Evolutionary conservation across 2,329 filamentous ascomycete genomes (phyloP).

Genomic region (Trichoderma sp.): DNA sequence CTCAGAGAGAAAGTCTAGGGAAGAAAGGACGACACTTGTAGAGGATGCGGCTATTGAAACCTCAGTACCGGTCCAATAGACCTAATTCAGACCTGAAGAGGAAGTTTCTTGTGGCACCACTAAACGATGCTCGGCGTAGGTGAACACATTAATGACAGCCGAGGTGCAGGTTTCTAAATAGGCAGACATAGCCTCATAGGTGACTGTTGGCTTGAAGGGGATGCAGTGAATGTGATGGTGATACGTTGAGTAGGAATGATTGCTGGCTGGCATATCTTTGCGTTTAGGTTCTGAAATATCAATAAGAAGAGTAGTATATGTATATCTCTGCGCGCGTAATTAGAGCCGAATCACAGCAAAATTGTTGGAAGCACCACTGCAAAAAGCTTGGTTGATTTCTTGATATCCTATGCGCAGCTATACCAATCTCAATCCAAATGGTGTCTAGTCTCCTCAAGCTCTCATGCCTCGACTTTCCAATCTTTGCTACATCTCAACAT

Average conservation of each 20-base stretch:
- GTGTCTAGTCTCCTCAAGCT: background rate
- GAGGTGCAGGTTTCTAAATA: background rate
- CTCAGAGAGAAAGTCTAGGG: background rate
- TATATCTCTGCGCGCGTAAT: background rate
- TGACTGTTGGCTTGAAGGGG: background rate
- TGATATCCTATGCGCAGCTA: background rate
- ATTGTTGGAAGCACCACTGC: background rate
- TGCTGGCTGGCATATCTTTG: background rate
- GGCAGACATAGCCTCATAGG: background rate
- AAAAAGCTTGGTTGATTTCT: background rate
- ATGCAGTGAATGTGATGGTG: background rate
- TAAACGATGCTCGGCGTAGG: accelerated
- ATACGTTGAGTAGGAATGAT: background rate
- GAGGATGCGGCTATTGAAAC: background rate
- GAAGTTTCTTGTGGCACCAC: background rate
- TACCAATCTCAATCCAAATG: background rate
- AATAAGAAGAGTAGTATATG: background rate
- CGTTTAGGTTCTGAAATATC: background rate
- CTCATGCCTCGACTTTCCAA: background rate
- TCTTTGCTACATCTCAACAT: background rate
- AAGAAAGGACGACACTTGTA: background rate
- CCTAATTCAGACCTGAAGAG: background rate
- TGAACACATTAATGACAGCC: background rate
- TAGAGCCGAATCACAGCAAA: background rate
- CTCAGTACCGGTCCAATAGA: background rate